phyloP scores from a whole-genome alignment of 768 basidiomycete genomes.

The Rhodosporidiobolus sp. region DNA sequence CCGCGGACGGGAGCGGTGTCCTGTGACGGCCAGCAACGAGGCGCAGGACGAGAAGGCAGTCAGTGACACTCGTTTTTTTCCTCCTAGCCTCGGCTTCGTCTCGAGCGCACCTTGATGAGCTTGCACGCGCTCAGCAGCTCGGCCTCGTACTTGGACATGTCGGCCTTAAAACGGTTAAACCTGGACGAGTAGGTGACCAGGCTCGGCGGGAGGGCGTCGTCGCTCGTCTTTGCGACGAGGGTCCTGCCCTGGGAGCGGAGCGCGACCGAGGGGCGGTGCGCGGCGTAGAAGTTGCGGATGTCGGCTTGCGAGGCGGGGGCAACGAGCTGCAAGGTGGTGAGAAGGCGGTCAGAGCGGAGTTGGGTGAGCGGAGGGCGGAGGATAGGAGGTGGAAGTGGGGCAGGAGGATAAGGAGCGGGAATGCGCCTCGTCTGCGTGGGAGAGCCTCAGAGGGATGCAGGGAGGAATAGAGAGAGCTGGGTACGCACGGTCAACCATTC shows the following conservation, averaged over 20 bases:
- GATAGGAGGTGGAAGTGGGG: not conserved
- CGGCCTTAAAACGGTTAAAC: not conserved
- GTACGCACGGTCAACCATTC: too few relatives aligned
- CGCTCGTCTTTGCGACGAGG: not conserved
- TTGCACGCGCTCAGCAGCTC: not conserved
- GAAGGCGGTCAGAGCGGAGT: too few relatives aligned
- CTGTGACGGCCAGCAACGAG: not conserved
- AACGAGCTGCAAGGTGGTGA: not conserved
- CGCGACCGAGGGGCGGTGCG: not conserved
- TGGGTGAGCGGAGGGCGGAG: not conserved
- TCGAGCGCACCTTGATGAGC: slow-evolving; percentile 1
- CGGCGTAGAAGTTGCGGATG: not conserved
- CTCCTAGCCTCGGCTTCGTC: too few relatives aligned
- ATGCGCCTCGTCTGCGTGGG: not conserved
- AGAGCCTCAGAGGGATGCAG: not conserved
- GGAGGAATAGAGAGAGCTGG: too few relatives aligned
- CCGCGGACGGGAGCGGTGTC: not conserved
- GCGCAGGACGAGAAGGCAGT: too few relatives aligned
- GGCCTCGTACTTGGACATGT: not conserved
- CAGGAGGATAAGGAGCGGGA: not conserved
- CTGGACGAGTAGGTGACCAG: not conserved
- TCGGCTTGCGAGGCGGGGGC: not conserved
- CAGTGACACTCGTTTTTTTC: too few relatives aligned
- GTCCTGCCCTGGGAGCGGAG: not conserved
- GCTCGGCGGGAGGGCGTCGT: not conserved